phyloP scores from a whole-genome alignment of 73 alveolate species.

The Urostyla sp. region DNA sequence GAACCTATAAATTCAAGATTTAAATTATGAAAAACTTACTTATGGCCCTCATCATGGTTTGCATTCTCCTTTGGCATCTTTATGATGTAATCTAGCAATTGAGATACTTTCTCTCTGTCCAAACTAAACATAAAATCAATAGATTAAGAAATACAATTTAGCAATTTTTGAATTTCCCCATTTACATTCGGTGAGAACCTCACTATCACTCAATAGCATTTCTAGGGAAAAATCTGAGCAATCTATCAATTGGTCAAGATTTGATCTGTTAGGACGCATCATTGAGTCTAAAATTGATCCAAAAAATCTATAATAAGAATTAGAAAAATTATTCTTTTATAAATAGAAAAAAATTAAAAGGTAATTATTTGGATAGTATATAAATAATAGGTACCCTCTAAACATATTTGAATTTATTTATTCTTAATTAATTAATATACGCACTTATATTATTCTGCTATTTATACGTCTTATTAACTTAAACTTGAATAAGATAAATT shows the following conservation, averaged over 20 bases:
- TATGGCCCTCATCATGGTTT: slow-evolving; percentile 70
- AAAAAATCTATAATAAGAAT: slow-evolving; percentile 29
- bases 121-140: background rate
- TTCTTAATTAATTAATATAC: background rate
- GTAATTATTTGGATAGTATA: background rate
- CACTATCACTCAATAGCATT: slow-evolving; percentile 55
- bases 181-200: slow-evolving; percentile 63
- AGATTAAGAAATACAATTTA: slow-evolving; percentile 26
- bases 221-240: slow-evolving; percentile 55
- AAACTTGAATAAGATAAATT: background rate
- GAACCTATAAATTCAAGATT: slow-evolving; percentile 6
- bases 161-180: slow-evolving; percentile 54
- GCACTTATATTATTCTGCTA: background rate
- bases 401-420: slow-evolving; percentile 38
- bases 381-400: slow-evolving; percentile 30
- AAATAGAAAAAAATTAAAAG: background rate
- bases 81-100: slow-evolving; percentile 55
- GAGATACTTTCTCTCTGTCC: slow-evolving; percentile 58
- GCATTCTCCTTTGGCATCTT: slow-evolving; percentile 66
- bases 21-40: slow-evolving; percentile 21
- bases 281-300: slow-evolving; percentile 49
- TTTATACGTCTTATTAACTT: background rate
- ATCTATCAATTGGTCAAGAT: slow-evolving; percentile 33
- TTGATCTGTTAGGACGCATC: slow-evolving; percentile 51
- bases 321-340: background rate